Evolutionary conservation across 164 flowering plant genomes (phyloP), one percentile per base, ranked within the genome.

Genomic region (grape (Vitis vinifera)): DNA sequence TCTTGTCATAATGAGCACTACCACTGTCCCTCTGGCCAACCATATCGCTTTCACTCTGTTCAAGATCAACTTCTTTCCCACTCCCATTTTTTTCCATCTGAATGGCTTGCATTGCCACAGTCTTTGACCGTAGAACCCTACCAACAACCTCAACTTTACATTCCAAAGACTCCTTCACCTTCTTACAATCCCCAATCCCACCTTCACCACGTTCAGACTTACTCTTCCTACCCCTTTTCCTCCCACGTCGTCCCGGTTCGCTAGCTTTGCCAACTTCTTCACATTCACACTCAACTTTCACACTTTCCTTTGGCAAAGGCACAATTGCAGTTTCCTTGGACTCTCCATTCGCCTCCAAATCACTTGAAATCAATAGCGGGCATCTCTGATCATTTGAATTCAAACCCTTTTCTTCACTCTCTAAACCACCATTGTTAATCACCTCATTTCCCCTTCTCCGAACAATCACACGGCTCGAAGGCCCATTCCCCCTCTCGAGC

Each of bases 41-140:
- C 62, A 29, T 47, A 27, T 7, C 62, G 63, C 16, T 58, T 17
- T 48, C 57, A 47, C 55, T 49, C 48, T 59, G 64, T 12, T 8
- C 37, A 51, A 27, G 16, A n/a, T 57, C 61, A 51, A 60, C 66
- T 31, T 57, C 62, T 58, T 68, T 62, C 44, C 67, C 78, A 55
- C 16, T 37, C 23, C 8, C 63, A 63, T 13, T 29, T 55, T 13
- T 29, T 55, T 65, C 52, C 19, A 27, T 65, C 49, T 50, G 55
- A 1, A 5, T 8, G 52, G 14, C 49, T n/a, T n/a, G 37, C 37
- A 13, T 49, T 3, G 67, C 49, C 61, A 37, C 58, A 52, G 75
- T 53, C 65, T 75, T 70, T 0, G 84, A 79, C 66, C 85, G 71
- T 74, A 84, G 70, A 65, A 79, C 74, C 77, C 85, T 71, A 23